phyloP scores from a whole-genome alignment of 2,329 filamentous ascomycete genomes.

The Pseudocercospora fijiensis region DNA sequence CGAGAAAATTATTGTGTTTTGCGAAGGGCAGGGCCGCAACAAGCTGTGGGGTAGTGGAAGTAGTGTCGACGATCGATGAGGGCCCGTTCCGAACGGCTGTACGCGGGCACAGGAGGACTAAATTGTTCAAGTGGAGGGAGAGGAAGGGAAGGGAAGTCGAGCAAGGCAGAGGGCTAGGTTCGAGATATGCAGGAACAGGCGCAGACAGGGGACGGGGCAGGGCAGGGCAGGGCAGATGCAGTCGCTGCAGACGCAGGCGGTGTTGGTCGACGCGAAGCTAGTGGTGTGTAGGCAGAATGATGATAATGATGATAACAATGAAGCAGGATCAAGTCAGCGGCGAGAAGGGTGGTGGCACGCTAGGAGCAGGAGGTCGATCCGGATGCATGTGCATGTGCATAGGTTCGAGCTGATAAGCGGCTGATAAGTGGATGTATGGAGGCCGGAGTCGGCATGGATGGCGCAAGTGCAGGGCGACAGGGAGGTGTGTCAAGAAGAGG shows the following conservation, averaged over 20 bases:
- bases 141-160: background rate
- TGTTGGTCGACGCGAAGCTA: background rate
- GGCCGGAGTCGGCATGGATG: too few relatives aligned
- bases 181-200: background rate
- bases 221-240: conserved; percentile 5
- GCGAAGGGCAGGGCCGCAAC: conserved; percentile 11
- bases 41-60: background rate
- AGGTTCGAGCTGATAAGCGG: too few relatives aligned
- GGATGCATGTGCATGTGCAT: too few relatives aligned
- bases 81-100: conserved; percentile 5
- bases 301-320: too few relatives aligned
- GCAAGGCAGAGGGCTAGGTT: background rate
- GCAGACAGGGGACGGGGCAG: conserved; percentile 2
- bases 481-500: too few relatives aligned
- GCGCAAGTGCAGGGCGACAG: too few relatives aligned
- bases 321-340: too few relatives aligned
- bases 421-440: too few relatives aligned
- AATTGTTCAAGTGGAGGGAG: conserved; percentile 2
- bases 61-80: conserved; percentile 9
- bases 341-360: too few relatives aligned
- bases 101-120: conserved; percentile 5
- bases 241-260: conserved; percentile 6
- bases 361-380: too few relatives aligned
- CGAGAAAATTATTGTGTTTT: conserved; percentile 15
- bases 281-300: conserved; percentile 6